Conservation (phyloP, 495 filamentous ascomycete species). For the Staphylotrichum tortipilum region DNA sequence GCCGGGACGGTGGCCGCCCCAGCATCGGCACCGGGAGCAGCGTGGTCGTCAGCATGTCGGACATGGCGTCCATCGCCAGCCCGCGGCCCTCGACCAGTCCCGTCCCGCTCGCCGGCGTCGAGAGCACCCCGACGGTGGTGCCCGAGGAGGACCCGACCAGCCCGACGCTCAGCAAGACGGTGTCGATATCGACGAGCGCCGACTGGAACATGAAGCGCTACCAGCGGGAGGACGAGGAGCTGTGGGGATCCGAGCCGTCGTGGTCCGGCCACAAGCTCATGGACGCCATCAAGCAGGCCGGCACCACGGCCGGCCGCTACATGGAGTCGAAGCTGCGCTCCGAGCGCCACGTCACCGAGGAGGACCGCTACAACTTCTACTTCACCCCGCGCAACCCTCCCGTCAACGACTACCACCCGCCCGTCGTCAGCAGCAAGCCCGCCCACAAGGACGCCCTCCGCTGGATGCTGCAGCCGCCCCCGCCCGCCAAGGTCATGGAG, state of each 20-base stretch:
- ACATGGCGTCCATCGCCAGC: conserved; percentile 20
- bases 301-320: conserved; percentile 39
- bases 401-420: conserved; percentile 79
- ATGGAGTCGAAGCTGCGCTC: conserved; percentile 37
- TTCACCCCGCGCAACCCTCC: conserved; percentile 62
- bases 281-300: conserved; percentile 45
- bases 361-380: conserved; percentile 46
- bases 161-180: conserved; percentile 23
- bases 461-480: conserved; percentile 91
- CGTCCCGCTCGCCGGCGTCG: neutral
- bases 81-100: conserved; percentile 7
- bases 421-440: conserved; percentile 69
- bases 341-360: conserved; percentile 34
- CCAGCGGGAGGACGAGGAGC: conserved; percentile 75
- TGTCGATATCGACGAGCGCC: conserved; percentile 31
- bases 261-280: conserved; percentile 37
- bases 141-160: conserved; percentile 19
- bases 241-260: conserved; percentile 54
- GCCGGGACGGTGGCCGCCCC: conserved; percentile 27
- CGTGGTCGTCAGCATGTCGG: conserved; percentile 15
- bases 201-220: conserved; percentile 67
- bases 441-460: conserved; percentile 55
- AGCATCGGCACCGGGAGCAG: conserved; percentile 27
- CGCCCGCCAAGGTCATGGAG: conserved; percentile 75
- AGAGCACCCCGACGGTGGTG: conserved; percentile 26